These are phyloP conservation scores for Capsicum rhomboideum DNA, from an alignment of 257 asterid genomes.

Conservation along the genomic window DNA sequence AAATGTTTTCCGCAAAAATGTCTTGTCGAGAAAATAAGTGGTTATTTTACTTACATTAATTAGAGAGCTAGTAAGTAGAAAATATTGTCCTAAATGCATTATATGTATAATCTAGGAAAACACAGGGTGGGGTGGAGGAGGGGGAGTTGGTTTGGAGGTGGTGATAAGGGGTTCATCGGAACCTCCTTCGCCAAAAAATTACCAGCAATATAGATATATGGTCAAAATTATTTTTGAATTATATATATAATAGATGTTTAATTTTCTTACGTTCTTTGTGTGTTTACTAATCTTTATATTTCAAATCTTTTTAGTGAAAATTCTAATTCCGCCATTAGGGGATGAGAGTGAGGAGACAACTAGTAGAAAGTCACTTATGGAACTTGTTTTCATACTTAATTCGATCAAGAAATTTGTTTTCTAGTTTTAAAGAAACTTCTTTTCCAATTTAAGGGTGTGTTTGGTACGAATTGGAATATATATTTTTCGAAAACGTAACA, in stretches of 20 bases:
- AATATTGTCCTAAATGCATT: too few species aligned
- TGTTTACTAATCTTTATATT: neutral
- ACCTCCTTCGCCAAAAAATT: neutral
- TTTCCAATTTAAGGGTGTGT: neutral
- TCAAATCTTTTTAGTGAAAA: neutral
- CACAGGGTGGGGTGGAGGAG: too few species aligned
- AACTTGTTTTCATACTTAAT: neutral
- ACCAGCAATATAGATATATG: neutral
- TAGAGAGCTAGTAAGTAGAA: too few species aligned
- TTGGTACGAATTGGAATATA: neutral
- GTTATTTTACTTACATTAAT: too few species aligned
- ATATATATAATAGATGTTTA: neutral
- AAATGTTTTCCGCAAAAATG: too few species aligned
- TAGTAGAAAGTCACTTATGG: neutral
- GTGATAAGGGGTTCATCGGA: neutral
- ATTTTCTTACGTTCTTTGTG: neutral
- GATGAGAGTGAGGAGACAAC: too few species aligned
- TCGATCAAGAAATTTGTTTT: neutral
- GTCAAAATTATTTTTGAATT: neutral
- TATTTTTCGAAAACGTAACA: neutral
- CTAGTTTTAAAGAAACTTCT: neutral
- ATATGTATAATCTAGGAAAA: too few species aligned
- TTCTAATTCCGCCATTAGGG: neutral
- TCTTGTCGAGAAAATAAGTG: too few species aligned
- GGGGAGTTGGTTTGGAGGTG: neutral